phyloP scores from a whole-genome alignment of 1,284 basidiomycete species.

The Fomitopsis palustris region DNA sequence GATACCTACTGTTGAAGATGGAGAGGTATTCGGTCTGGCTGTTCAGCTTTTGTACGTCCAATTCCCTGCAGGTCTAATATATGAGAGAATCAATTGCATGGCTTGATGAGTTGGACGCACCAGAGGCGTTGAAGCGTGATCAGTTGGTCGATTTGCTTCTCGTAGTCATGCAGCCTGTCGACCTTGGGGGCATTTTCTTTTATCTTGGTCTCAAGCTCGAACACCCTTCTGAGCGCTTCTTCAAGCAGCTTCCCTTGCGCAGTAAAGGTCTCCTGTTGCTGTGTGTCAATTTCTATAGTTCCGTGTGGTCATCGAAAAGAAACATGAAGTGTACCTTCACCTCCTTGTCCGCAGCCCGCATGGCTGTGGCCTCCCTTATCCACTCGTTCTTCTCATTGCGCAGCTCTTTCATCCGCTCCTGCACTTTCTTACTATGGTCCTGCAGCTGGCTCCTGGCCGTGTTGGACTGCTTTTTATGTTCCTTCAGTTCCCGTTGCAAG shows the following conservation, averaged over 20 bases:
- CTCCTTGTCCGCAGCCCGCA: conserved; percentile 65
- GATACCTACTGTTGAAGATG: conserved; percentile 49
- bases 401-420: conserved; percentile 61
- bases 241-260: conserved; percentile 67
- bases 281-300: neutral
- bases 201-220: conserved; percentile 58
- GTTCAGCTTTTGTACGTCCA: conserved; percentile 68
- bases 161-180: conserved; percentile 68
- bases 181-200: conserved; percentile 75
- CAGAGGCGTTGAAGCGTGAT: conserved; percentile 67
- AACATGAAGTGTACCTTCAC: conserved; percentile 40
- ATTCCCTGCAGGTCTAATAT: conserved; percentile 46
- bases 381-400: conserved; percentile 68
- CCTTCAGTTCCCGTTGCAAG: conserved; percentile 59
- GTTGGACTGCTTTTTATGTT: conserved; percentile 61
- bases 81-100: neutral
- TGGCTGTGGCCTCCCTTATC: conserved; percentile 54
- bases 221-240: conserved; percentile 56
- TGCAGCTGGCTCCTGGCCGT: conserved; percentile 63
- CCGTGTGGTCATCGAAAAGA: no score
- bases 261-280: conserved; percentile 55
- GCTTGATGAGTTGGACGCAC: conserved; percentile 34
- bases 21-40: conserved; percentile 57
- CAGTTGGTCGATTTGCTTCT: conserved; percentile 69
- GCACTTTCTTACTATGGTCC: conserved; percentile 70